Percentiles rank a stretch among this genome's conserved stretches.
phyloP scores from a whole-genome alignment of 768 basidiomycete species.

The Podaxis sp. region DNA sequence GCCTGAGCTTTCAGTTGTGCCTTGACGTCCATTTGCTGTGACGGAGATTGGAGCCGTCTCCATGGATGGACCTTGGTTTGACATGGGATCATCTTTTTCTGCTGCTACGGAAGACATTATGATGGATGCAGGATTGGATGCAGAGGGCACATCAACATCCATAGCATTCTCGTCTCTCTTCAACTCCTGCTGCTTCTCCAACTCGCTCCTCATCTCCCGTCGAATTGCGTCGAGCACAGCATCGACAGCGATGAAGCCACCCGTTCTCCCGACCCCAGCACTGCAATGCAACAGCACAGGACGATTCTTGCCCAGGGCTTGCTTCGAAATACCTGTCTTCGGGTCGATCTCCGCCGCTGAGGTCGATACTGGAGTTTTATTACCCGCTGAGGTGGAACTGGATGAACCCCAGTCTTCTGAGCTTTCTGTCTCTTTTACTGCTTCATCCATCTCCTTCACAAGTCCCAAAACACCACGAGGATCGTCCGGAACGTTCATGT shows the following conservation, averaged over 20 bases:
- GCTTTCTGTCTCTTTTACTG: constrained; percentile 33
- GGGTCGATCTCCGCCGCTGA: constrained; percentile 44
- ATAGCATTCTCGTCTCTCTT: constrained; percentile 22
- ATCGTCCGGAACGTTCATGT: constrained; percentile 91
- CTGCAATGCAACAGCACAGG: constrained; percentile 88
- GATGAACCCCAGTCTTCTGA: constrained; percentile 16
- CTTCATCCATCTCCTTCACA: constrained; percentile 65
- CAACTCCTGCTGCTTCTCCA: constrained; percentile 19
- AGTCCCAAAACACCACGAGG: constrained; percentile 74
- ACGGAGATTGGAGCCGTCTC: constrained; percentile 1
- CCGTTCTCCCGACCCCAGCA: constrained; percentile 93
- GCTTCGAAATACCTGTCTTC: constrained; percentile 54
- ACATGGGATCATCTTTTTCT: constrained; percentile 1
- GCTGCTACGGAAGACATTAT: constrained; percentile 7
- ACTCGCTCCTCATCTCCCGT: constrained; percentile 43
- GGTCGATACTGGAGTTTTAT: constrained; percentile 12
- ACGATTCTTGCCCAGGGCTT: constrained; percentile 45
- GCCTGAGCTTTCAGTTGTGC: constrained; percentile 2
- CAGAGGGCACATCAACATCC: constrained; percentile 28
- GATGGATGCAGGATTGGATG: neutral
- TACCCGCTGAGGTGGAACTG: constrained; percentile 6
- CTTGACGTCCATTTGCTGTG: constrained; percentile 1
- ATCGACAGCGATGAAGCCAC: constrained; percentile 89
- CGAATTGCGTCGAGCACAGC: constrained; percentile 77
- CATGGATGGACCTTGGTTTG: neutral